Base-by-base conservation (phyloP, 1,139 yeast genomes). In the Debaryomyces psychrophilus region DNA sequence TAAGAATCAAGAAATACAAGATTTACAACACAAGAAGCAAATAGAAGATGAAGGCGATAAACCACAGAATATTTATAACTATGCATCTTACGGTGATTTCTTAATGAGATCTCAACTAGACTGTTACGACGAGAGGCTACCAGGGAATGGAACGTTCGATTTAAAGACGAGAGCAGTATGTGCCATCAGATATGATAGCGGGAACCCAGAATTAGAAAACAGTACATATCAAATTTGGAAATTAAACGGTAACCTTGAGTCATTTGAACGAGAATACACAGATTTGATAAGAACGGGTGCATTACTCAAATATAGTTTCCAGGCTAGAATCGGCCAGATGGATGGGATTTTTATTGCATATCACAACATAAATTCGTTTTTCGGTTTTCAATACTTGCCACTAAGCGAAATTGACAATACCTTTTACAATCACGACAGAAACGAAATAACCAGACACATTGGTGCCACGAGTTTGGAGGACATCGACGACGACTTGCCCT, bases 261-360 rank as follows among this genome's bases (percentile, higher is more conserved):
- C 95, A 5, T 88, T 83, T 61, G 90, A 88, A 58, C 72, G 92
- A 28, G 99, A 93, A 58, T 77, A 79, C 61, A 75, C 70, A 50
- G 99, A 93, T 59, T 75, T 93, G 55, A 79, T 87, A 11, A 71
- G 88, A 48, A 81, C 93, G 1, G 79, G 77, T 1, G 86, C 95
- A 0, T 67, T 93, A 67, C 69, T 93, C 56, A 93, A 93, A 64
- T 93, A 92, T 60, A 79, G 89, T 9, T 74, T 92, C 53, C 99
- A 93, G 63, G 98, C 97, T 0, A 76, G 97, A 51, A 87, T 93
- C 41, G 99, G 99, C 1, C 84, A 87, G 57, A 93, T 93, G 99
- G 97, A 92, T 64, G 99, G 99, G 5, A 90, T 93, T 4, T 90
- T 88, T 55, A 75, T 93, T 20, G 97, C 97, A 0, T 93, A 86